Evolutionary conservation across 441 rosid species (phyloP), one percentile per base, ranked within the genome.

Genomic region (Pelargonium cotyledonis): DNA sequence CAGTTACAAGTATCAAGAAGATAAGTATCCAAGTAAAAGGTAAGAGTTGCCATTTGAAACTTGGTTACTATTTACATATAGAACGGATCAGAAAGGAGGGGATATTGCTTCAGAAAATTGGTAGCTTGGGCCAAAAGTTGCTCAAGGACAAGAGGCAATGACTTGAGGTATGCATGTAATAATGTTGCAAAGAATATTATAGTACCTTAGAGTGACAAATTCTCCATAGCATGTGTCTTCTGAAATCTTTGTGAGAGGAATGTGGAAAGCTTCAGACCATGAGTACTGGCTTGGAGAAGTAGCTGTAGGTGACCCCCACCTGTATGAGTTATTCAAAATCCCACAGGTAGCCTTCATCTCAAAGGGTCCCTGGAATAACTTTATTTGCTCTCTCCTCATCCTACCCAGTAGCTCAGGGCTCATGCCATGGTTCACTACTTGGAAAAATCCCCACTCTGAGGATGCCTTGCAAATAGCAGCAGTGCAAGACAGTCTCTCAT

Each of bases 211-310:
- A 21, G 85, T 71, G 71, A 62, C 74, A 43, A 79, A 81, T 38
- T 76, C 85, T 21, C 85, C 88, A 31, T 75, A 85, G 79, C 82
- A 85, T 44, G 81, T 64, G 29, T 70, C 31, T 1, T 88, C 81
- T 0, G 83, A 77, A 67, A 88, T 72, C 75, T 78, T 82, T 11
- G 83, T 65, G 15, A 88, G 82, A 66, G 90, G 89, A 49, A 85
- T 71, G 41, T 88, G 93, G 72, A 85, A 88, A 72, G 90, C 90
- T 72, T 88, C 93, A 8, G 85, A 84, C 93, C 93, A 88, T 0
- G 90, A 85, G 77, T 84, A 80, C 41, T 88, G 88, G 23, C 70
- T 63, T 0, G 82, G 80, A 69, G 71, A 80, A 47, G 80, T 78
- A 35, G 90, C 93, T 0, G 76, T 75, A 0, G 88, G 82, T 4